Percentiles rank a stretch among this genome's conserved stretches.
Conservation (phyloP, 805 yeast genomes). For the Pichia manshurica region DNA sequence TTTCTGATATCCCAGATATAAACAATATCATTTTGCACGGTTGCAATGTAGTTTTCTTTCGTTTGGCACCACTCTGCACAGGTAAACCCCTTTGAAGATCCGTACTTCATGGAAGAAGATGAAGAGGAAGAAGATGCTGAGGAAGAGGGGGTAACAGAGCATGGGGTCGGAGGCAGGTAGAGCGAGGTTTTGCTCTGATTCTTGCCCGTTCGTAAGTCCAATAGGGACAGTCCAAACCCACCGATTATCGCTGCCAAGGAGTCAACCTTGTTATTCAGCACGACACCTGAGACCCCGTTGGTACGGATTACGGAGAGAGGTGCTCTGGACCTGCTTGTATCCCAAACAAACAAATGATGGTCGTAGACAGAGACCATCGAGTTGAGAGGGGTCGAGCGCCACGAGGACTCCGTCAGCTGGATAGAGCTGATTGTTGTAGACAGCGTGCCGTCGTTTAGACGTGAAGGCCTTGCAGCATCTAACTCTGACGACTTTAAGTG, state of each 20-base stretch:
- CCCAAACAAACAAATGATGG: slow-evolving; percentile 74
- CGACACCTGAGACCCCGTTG: slow-evolving; percentile 47
- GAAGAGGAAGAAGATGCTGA: background rate
- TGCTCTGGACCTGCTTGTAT: slow-evolving; percentile 49
- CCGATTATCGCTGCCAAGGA: slow-evolving; percentile 63
- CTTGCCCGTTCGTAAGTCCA: slow-evolving; percentile 53
- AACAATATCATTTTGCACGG: slow-evolving; percentile 51
- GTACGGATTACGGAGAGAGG: slow-evolving; percentile 53
- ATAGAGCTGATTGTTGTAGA: slow-evolving; percentile 31
- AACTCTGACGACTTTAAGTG: slow-evolving; percentile 35
- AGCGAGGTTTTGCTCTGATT: slow-evolving; percentile 23
- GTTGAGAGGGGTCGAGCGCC: slow-evolving; percentile 39
- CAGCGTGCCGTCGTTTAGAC: slow-evolving; percentile 10
- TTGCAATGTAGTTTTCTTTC: slow-evolving; percentile 57
- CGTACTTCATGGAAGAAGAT: background rate
- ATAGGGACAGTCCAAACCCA: slow-evolving; percentile 64
- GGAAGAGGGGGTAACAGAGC: background rate
- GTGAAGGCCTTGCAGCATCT: slow-evolving; percentile 11
- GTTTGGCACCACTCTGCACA: slow-evolving; percentile 58
- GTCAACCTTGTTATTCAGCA: slow-evolving; percentile 40
- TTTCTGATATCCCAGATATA: slow-evolving; percentile 75
- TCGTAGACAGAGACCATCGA: slow-evolving; percentile 59
- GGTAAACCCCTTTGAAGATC: slow-evolving; percentile 30
- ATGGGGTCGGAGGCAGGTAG: slow-evolving; percentile 5
- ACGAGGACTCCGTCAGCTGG: slow-evolving; percentile 33